Base-by-base conservation (phyloP, 805 yeast species). In the Candida glaebosa region DNA sequence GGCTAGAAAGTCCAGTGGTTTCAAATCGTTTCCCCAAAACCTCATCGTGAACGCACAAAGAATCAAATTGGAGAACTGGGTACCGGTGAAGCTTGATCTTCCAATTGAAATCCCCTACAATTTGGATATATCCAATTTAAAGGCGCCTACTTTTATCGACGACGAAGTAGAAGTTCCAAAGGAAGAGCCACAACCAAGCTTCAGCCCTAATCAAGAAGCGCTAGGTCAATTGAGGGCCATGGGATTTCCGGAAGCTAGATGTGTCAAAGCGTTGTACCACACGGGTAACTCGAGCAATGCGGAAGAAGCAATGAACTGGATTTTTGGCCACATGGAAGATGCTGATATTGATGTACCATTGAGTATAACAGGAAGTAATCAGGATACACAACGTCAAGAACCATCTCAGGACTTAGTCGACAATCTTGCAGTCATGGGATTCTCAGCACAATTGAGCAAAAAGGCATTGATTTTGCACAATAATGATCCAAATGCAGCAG, bases 231-330 rank as follows among this genome's bases (percentile, higher is more conserved):
- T 93, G 6, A 59, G 69, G 37, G 79, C 78, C 15, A 93, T 90
- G 96, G 99, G 99, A n/a, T 91, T 93, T 57, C 76, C 89, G 1
- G 78, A 77, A 39, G 71, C 74, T 17, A 73, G 91, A 37, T 71
- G 82, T 33, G 68, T 69, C 22, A 78, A 81, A 50, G 96, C 91
- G 0, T 67, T 91, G 26, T 82, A 71, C 51, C 64, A 76, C 16
- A 87, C 96, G 0, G 91, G 88, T 0, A 89, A 89, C 51, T 10
- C 31, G 16, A 49, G 60, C 0, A 54, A 67, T 45, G 61, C 65
- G 0, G 97, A 91, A 48, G 72, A 73, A 4, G 96, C 97, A 0
- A 81, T 86, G 85, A 86, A 87, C 51, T 87, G 97, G 96, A 58
- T 93, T 4, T 83, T 93, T 55, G 84, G 76, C 16, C 96, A 90